phyloP scores from a whole-genome alignment of 1,139 yeast genomes.

The Blastobotrys buckinghamii region DNA sequence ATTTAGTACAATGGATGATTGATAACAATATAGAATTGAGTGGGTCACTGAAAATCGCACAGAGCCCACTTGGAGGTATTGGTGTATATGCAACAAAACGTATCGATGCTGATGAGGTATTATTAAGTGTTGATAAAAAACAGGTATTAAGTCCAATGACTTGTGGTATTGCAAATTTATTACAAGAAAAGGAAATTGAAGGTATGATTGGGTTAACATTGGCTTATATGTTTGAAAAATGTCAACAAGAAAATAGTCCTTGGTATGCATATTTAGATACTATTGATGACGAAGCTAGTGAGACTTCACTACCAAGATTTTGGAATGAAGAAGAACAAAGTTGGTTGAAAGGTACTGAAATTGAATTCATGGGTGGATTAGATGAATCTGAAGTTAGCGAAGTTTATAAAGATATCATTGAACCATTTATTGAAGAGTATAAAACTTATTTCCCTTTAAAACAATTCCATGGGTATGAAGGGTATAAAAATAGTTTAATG shows the following conservation, averaged over 20 bases:
- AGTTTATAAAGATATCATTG: constrained; percentile 43
- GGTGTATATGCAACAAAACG: constrained; percentile 62
- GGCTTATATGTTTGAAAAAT: constrained; percentile 64
- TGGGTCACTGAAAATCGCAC: constrained; percentile 37
- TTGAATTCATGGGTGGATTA: constrained; percentile 57
- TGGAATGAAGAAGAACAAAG: constrained; percentile 53
- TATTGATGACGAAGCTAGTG: constrained; percentile 37
- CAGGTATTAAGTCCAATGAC: constrained; percentile 31
- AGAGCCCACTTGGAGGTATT: constrained; percentile 56
- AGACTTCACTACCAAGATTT: constrained; percentile 40
- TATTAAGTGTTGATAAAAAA: constrained; percentile 31
- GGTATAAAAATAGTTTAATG: constrained; percentile 31
- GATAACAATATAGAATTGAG: constrained; percentile 26
- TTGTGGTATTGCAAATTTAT: constrained; percentile 60
- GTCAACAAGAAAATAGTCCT: constrained; percentile 55
- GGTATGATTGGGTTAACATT: constrained; percentile 66
- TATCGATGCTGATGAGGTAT: constrained; percentile 31
- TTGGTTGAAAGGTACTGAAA: constrained; percentile 58
- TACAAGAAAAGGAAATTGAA: constrained; percentile 52
- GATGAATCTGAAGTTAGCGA: constrained; percentile 52
- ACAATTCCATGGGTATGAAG: constrained; percentile 24
- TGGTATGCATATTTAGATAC: constrained; percentile 65
- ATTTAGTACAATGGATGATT: constrained; percentile 28
- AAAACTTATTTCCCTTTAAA: constrained; percentile 20
- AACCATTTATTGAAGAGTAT: constrained; percentile 28